A percentile compares a stretch with the other conserved stretches of the same genome.
Conservation (phyloP, 208 protist species). For the Leishmania braziliensis region DNA sequence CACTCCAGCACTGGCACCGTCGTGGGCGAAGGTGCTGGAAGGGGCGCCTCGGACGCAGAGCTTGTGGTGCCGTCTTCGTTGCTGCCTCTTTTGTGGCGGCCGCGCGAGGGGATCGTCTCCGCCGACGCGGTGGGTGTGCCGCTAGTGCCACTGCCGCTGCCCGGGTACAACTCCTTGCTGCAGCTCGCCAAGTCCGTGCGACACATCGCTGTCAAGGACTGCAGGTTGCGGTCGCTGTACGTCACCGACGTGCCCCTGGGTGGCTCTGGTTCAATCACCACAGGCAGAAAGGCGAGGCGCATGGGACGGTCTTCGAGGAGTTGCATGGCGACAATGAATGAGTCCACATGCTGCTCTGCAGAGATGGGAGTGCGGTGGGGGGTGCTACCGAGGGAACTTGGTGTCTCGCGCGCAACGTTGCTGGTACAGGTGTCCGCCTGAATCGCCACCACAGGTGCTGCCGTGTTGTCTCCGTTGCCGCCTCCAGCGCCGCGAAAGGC, state of each 20-base stretch:
- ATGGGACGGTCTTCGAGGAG: slow-evolving; percentile 54
- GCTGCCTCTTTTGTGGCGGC: not conserved
- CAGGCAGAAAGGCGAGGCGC: slow-evolving; percentile 53
- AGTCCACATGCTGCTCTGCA: slow-evolving; percentile 10
- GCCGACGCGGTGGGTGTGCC: not conserved
- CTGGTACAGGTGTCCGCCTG: not conserved
- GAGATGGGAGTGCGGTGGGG: not conserved
- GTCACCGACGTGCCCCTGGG: not conserved
- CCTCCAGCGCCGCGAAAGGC: not conserved
- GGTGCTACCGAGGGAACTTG: not conserved
- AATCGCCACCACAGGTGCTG: not conserved
- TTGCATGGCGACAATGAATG: slow-evolving; percentile 40
- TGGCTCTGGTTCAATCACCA: slow-evolving; percentile 18
- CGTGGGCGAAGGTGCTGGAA: not conserved
- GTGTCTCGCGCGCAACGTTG: not conserved
- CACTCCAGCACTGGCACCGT: slow-evolving; percentile 67
- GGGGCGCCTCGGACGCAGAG: not conserved
- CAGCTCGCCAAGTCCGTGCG: not conserved
- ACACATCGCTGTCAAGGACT: not conserved
- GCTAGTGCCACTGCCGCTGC: not conserved
- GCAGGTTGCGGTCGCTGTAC: not conserved
- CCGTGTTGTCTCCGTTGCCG: not conserved
- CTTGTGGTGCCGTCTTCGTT: not conserved
- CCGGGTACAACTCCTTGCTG: not conserved
- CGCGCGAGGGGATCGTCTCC: not conserved